Percentiles rank a stretch among this genome's conserved stretches.
phyloP scores from a whole-genome alignment of 2,329 filamentous ascomycete genomes.

The Whalleya microplaca region DNA sequence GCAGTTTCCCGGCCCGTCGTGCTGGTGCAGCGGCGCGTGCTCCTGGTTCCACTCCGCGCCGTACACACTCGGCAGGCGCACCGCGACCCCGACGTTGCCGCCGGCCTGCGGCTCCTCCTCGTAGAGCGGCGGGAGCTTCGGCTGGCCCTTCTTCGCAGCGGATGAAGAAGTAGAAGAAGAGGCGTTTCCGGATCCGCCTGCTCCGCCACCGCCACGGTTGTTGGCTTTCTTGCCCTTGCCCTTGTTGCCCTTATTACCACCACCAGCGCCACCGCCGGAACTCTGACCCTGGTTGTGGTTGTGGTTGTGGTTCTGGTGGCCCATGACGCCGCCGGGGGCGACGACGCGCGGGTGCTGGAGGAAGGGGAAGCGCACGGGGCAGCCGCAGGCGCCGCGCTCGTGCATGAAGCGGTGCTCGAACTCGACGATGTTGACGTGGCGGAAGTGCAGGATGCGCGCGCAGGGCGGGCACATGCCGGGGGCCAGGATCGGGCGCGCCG shows the following conservation, averaged over 20 bases:
- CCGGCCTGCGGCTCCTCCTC: constrained; percentile 19
- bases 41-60: constrained; percentile 46
- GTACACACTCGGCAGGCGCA: constrained; percentile 43
- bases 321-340: no score
- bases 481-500: constrained; percentile 37
- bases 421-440: constrained; percentile 45
- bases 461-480: constrained; percentile 44
- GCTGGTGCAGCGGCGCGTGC: constrained; percentile 41
- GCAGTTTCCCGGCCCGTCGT: constrained; percentile 42
- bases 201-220: no score
- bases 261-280: not conserved
- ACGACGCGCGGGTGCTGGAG: constrained; percentile 39
- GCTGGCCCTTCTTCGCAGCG: no score
- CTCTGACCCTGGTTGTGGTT: not conserved
- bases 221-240: not conserved
- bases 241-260: not conserved
- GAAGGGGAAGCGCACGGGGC: constrained; percentile 43
- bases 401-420: constrained; percentile 50
- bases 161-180: no score
- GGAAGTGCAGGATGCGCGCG: constrained; percentile 43
- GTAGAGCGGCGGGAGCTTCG: constrained; percentile 10
- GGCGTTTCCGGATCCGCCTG: no score
- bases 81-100: constrained; percentile 24
- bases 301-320: not conserved
- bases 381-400: constrained; percentile 47